These are phyloP conservation scores for Acrodontium crateriforme DNA, from an alignment of 2,329 filamentous ascomycete species.

Conservation along the genomic window DNA sequence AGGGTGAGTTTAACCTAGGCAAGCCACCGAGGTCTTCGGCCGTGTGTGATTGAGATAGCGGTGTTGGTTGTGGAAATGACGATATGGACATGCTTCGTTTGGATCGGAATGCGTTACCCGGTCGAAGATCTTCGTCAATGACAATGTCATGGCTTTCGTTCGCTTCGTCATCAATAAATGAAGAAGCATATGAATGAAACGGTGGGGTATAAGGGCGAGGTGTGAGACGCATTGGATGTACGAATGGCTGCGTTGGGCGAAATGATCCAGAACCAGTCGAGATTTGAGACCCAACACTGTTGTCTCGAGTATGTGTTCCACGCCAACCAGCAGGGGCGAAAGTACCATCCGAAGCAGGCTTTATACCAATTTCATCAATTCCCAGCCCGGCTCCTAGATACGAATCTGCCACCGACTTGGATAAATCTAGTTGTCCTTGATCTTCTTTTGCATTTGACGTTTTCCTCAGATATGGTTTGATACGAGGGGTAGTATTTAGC, in stretches of 20 bases:
- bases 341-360: constrained; percentile 28
- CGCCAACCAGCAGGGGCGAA: constrained; percentile 27
- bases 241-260: constrained; percentile 37
- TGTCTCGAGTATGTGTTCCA: constrained; percentile 37
- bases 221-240: constrained; percentile 42
- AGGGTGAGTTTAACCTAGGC: constrained; percentile 36
- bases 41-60: constrained; percentile 20
- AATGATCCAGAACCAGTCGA: constrained; percentile 34
- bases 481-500: constrained; percentile 24
- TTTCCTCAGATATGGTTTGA: constrained; percentile 44
- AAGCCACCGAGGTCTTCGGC: constrained; percentile 26
- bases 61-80: constrained; percentile 19
- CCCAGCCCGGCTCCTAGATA: constrained; percentile 38
- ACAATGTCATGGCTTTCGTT: constrained; percentile 28
- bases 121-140: constrained; percentile 29
- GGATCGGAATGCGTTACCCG: constrained; percentile 22
- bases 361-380: constrained; percentile 35
- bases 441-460: constrained; percentile 34
- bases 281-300: constrained; percentile 41
- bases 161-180: constrained; percentile 31
- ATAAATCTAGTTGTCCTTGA: constrained; percentile 36
- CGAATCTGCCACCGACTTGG: constrained; percentile 41
- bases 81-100: constrained; percentile 33
- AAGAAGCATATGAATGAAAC: constrained; percentile 32
- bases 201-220: constrained; percentile 42